These are phyloP conservation scores for Fragaria nilgerrensis DNA, from an alignment of 306 rosid species.

Conservation along the genomic window DNA sequence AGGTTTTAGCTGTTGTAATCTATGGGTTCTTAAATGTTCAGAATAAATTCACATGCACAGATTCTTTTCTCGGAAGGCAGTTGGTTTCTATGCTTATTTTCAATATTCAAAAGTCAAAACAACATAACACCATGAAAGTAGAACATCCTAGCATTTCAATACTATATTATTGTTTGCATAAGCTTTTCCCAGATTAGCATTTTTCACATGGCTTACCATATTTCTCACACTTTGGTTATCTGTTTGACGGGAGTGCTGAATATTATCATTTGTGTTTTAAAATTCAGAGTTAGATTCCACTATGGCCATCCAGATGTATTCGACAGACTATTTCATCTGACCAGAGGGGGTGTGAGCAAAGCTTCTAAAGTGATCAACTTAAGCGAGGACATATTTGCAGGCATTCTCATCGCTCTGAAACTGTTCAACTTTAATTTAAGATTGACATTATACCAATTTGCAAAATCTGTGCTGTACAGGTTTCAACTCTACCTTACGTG, in stretches of 20 bases:
- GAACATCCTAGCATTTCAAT: background rate
- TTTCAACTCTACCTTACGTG: slow-evolving; percentile 90
- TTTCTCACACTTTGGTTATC: background rate
- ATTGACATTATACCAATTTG: slow-evolving; percentile 4
- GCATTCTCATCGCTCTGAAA: slow-evolving; percentile 30
- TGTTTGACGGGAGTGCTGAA: slow-evolving; percentile 10
- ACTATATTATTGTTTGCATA: background rate
- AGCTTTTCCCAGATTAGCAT: background rate
- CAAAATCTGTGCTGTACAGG: slow-evolving; percentile 46
- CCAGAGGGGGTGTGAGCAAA: slow-evolving; percentile 98
- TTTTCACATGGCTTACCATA: background rate
- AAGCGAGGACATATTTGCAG: slow-evolving; percentile 99
- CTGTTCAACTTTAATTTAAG: slow-evolving; percentile 2
- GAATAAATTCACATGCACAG: background rate
- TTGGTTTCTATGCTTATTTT: background rate
- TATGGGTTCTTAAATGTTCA: background rate
- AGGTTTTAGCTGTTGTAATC: background rate
- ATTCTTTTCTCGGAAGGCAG: background rate
- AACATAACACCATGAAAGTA: background rate
- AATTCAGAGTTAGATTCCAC: slow-evolving; percentile 93
- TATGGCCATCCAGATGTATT: slow-evolving; percentile 99
- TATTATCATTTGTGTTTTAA: slow-evolving; percentile 27
- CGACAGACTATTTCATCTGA: slow-evolving; percentile 88
- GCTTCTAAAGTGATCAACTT: slow-evolving; percentile 90
- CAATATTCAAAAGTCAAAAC: background rate